Percentiles rank a stretch among this genome's conserved stretches.
phyloP scores from a whole-genome alignment of 2,329 filamentous ascomycete genomes.

The Talaromyces sp. region DNA sequence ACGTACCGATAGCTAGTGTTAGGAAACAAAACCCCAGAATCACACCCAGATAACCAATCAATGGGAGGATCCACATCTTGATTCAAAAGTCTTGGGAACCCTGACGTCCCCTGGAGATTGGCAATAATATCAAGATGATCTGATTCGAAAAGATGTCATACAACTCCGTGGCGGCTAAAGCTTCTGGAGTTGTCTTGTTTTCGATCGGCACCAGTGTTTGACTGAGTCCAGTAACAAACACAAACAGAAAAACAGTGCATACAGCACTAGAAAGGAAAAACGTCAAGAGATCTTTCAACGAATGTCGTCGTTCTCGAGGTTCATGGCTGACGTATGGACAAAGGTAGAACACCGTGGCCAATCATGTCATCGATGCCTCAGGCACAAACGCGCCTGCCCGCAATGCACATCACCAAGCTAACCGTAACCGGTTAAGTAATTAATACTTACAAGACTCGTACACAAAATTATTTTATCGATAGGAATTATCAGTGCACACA shows the following conservation, averaged over 20 bases:
- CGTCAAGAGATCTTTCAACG: not conserved
- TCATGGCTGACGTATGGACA: not conserved
- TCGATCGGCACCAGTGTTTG: not conserved
- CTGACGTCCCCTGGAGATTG: not conserved
- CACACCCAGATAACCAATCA: conserved; percentile 84
- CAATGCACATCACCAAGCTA: not conserved
- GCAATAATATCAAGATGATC: not conserved
- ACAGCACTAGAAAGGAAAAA: not conserved
- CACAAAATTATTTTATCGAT: conserved; percentile 4
- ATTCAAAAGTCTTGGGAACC: not conserved
- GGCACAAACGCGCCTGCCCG: not conserved
- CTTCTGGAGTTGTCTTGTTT: too few relatives aligned
- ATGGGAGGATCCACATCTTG: conserved; percentile 87
- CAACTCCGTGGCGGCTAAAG: too few relatives aligned
- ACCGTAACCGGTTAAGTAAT: not conserved
- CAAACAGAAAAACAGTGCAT: not conserved
- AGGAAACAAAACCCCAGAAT: conserved; percentile 87
- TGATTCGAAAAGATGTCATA: not conserved
- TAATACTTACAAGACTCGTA: not conserved
- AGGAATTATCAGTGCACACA: not conserved
- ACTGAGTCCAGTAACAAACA: not conserved
- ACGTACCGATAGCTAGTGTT: conserved; percentile 80
- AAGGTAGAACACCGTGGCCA: not conserved
- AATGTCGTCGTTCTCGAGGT: not conserved
- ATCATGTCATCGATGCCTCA: conserved; percentile 5